Conservation (phyloP, 306 rosid species). For the Carpinus fangiana region DNA sequence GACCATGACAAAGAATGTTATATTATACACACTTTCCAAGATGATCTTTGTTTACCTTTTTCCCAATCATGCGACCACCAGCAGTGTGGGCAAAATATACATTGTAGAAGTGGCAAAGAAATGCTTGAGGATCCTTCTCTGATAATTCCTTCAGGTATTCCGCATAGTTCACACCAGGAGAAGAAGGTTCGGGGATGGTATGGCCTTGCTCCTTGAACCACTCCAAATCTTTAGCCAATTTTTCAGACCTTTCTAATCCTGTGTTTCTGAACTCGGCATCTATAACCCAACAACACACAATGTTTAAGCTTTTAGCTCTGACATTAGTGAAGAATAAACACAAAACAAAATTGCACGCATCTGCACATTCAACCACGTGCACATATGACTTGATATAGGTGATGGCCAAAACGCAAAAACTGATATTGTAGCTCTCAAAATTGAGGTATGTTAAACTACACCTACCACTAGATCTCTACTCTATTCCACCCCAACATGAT, state of each 20-base stretch:
- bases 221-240: constrained; percentile 81
- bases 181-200: constrained; percentile 80
- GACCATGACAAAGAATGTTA: not conserved
- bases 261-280: constrained; percentile 89
- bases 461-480: not conserved
- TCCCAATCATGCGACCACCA: constrained; percentile 97
- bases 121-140: constrained; percentile 80
- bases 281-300: constrained; percentile 12
- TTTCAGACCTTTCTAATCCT: constrained; percentile 91
- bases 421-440: not conserved
- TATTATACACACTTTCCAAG: not conserved
- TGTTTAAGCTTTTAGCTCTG: not conserved
- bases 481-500: not conserved
- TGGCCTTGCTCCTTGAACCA: constrained; percentile 94
- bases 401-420: not conserved
- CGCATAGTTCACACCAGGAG: constrained; percentile 73
- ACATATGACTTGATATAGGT: not conserved
- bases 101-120: constrained; percentile 94
- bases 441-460: not conserved
- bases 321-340: not conserved
- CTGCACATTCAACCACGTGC: not conserved
- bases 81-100: constrained; percentile 93
- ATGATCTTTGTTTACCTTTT: constrained; percentile 49
- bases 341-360: not conserved
- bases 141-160: constrained; percentile 75